Base-by-base conservation (phyloP, 306 rosid species). In the Astragalus membranaceus region DNA sequence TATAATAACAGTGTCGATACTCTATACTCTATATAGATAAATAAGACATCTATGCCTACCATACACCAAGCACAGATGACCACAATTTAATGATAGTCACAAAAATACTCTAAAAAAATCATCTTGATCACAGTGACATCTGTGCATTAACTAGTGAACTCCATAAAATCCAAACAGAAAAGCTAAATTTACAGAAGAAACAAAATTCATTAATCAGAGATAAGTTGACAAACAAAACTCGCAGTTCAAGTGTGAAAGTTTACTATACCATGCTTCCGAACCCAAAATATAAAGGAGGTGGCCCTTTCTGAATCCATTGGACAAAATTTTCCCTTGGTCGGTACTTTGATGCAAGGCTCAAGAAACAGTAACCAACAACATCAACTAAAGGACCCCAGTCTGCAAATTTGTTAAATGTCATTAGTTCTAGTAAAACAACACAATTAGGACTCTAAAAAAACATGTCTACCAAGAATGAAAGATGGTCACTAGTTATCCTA, bases 251-350 rank as follows among this genome's bases (percentile, higher is more conserved):
- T 67, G 44, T 8, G 17, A 59, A 36, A 74, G 75, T 72, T 67
- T 78, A 74, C 47, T 84, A 47, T 91, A 94, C 99, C 97, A 94
- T 94, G 89, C 99, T 94, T 35, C 99, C 99, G 78, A 94, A 94
- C 51, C 99, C 99, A 71, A 94, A 80, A 81, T 91, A 94, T 73
- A 94, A 56, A 30, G 99, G 99, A 71, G 86, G 87, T 3, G 86
- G 70, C 75, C 97, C 97, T 57, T 85, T 85, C 41, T 77, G 20
- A 84, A 94, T 88, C 97, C 99, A 94, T 1, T 80, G 87, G 43
- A 87, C 75, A 79, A 88, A 85, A 39, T 87, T 78, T 33, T 94
- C 91, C 42, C 73, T 89, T 42, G 98, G 95, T 77, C 84, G 85
- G 81, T 90, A 87, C 81, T 88, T 85, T 33, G 89, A 88, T 63